phyloP scores from a whole-genome alignment of 176 grass and related monocot species.

The Chrysopogon serrulatus region DNA sequence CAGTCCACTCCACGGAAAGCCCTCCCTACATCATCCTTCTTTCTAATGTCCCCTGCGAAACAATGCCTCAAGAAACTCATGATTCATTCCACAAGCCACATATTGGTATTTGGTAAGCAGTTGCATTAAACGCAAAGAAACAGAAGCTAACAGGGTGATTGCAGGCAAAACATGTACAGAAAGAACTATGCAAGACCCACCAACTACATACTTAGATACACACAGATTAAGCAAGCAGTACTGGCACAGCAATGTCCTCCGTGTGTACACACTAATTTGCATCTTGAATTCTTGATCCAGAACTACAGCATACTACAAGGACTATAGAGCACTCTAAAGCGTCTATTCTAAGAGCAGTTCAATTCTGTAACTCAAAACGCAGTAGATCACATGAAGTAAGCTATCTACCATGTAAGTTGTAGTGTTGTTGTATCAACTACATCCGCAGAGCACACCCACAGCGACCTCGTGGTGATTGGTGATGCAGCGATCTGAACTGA shows the following conservation, averaged over 20 bases:
- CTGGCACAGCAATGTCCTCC: background rate
- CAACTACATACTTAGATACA: background rate
- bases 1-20: constrained; percentile 54
- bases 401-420: background rate
- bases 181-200: background rate
- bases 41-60: constrained; percentile 65
- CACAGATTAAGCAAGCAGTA: background rate
- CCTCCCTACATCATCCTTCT: constrained; percentile 54
- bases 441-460: background rate
- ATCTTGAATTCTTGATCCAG: background rate
- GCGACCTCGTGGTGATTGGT: background rate
- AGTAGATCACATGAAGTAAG: background rate
- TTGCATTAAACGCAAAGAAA: background rate
- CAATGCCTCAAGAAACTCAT: background rate
- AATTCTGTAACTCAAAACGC: background rate
- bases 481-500: background rate
- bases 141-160: background rate
- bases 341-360: background rate
- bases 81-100: background rate
- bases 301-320: background rate
- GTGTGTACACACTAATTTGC: background rate
- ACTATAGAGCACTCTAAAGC: background rate
- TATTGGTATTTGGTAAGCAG: background rate
- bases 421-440: background rate
- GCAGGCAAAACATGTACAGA: background rate